A percentile compares a stretch with the other conserved stretches of the same genome.
Conservation (phyloP, 2,329 filamentous ascomycete species). For the Pseudopithomyces maydicus region DNA sequence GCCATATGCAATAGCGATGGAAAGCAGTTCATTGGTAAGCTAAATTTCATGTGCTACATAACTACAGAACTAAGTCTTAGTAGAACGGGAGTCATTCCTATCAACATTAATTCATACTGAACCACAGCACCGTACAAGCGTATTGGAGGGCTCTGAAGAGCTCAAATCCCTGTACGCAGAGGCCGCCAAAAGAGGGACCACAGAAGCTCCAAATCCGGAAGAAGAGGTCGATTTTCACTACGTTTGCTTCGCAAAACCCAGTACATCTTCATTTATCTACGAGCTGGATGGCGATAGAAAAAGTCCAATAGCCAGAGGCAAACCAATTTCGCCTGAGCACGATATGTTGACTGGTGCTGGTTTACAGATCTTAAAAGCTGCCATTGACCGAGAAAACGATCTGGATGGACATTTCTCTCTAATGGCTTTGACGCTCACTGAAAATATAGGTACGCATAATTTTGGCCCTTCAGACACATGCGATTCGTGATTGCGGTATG, state of each 20-base stretch:
- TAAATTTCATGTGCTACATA: not conserved
- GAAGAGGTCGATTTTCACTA: not conserved
- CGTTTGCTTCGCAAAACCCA: not conserved
- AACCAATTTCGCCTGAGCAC: not conserved
- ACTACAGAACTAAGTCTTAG: not conserved
- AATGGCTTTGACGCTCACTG: too few species aligned
- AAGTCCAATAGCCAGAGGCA: not conserved
- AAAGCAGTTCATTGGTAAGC: constrained; percentile 29
- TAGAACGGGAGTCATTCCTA: not conserved
- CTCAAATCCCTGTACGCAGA: not conserved
- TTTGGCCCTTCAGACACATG: too few species aligned
- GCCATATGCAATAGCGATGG: constrained; percentile 79
- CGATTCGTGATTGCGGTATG: too few species aligned
- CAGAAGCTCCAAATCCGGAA: not conserved
- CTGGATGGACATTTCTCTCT: too few species aligned
- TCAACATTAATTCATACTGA: not conserved
- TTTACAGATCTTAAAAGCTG: too few species aligned
- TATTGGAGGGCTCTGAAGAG: not conserved
- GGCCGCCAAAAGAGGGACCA: not conserved
- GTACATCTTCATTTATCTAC: not conserved
- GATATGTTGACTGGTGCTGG: not conserved
- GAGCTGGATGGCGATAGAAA: not conserved
- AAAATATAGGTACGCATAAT: too few species aligned
- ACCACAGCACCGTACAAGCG: not conserved
- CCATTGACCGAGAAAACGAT: too few species aligned